These are phyloP conservation scores for Penicillium sp. DNA, from an alignment of 2,329 filamentous ascomycete species.

Conservation along the genomic window DNA sequence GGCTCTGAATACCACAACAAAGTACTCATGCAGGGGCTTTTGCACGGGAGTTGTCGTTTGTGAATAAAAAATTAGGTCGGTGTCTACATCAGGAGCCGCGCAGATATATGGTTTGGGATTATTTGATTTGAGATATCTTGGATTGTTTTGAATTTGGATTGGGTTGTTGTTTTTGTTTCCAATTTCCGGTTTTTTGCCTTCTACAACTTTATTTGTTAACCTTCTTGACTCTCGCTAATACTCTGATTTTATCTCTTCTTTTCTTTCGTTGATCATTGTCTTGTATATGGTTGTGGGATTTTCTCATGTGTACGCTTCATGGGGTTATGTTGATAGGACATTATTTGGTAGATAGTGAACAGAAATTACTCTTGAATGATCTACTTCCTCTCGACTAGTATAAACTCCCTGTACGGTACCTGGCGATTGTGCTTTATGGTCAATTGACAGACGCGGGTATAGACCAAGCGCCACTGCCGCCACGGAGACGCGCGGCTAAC, in stretches of 20 bases:
- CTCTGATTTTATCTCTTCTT: background rate
- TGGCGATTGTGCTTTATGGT: background rate
- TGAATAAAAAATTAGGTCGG: slow-evolving; percentile 24
- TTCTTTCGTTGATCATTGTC: background rate
- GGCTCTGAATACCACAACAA: slow-evolving; percentile 22
- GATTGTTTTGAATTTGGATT: background rate
- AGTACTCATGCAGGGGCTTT: slow-evolving; percentile 16
- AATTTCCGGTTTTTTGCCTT: slow-evolving; percentile 10
- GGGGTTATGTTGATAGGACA: slow-evolving; percentile 16
- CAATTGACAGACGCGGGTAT: background rate
- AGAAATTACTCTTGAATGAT: background rate
- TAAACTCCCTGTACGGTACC: too few species aligned
- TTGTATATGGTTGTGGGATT: slow-evolving; percentile 15
- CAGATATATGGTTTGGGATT: slow-evolving; percentile 12
- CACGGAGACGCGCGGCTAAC: slow-evolving; percentile 10
- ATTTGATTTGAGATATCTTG: background rate
- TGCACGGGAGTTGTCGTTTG: slow-evolving; percentile 19
- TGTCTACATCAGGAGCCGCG: slow-evolving; percentile 9
- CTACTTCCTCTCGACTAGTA: background rate
- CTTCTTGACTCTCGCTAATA: slow-evolving; percentile 20
- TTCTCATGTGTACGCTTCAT: slow-evolving; percentile 2
- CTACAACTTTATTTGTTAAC: slow-evolving; percentile 17
- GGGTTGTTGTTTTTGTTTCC: slow-evolving; percentile 1
- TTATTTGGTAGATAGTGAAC: background rate
- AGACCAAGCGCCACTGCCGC: background rate